Evolutionary conservation across 257 asterid species (phyloP).

Genomic region (Ilex asprella): DNA sequence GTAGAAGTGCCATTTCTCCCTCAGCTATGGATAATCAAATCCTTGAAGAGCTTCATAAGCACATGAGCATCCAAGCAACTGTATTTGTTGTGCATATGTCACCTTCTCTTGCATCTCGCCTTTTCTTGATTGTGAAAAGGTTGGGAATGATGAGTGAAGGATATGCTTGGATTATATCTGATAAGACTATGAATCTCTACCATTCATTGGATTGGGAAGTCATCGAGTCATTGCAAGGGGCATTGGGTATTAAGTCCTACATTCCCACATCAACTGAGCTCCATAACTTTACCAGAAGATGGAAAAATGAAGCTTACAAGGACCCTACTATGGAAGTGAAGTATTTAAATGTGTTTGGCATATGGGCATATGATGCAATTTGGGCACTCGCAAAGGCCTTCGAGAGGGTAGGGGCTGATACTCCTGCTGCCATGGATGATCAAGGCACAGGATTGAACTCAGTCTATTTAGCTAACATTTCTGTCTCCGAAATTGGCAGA

Average conservation of each 20-base stretch:
- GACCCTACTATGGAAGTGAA: constrained; percentile 12
- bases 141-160: constrained; percentile 37
- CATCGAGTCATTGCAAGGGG: constrained; percentile 30
- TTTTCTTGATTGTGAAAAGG: constrained; percentile 24
- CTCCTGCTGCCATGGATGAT: background rate
- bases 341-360: constrained; percentile 20
- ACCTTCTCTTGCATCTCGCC: constrained; percentile 21
- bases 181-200: constrained; percentile 30
- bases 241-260: constrained; percentile 30
- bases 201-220: constrained; percentile 18
- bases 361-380: constrained; percentile 38
- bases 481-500: constrained; percentile 12
- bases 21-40: constrained; percentile 12
- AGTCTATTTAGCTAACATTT: constrained; percentile 5
- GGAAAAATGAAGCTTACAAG: constrained; percentile 25
- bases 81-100: constrained; percentile 33
- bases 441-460: constrained; percentile 4
- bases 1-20: constrained; percentile 15
- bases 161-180: constrained; percentile 39
- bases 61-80: constrained; percentile 9
- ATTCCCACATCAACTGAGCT: constrained; percentile 24
- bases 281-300: constrained; percentile 16
- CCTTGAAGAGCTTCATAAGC: background rate
- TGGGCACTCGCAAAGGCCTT: constrained; percentile 31
- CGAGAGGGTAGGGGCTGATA: constrained; percentile 12